These are phyloP conservation scores for Rhodotorula sp. DNA, from an alignment of 1,284 basidiomycete genomes.

Conservation along the genomic window DNA sequence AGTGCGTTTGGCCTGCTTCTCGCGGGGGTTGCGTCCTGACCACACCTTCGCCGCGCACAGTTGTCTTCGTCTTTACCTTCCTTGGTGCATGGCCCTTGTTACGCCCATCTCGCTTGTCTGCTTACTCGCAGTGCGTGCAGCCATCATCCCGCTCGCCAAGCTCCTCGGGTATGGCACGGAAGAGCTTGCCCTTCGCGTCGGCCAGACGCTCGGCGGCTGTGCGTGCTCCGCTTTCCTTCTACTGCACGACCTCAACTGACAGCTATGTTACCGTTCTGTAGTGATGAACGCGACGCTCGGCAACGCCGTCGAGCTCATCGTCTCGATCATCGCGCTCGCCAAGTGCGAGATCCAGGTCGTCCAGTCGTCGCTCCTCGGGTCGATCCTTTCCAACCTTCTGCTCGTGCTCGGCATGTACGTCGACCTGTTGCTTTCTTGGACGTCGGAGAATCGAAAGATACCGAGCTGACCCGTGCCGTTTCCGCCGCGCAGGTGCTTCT, in stretches of 20 bases:
- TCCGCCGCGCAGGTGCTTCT: conserved; percentile 51
- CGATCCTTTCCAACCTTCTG: conserved; percentile 70
- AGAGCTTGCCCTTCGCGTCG: conserved; percentile 69
- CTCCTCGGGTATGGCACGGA: conserved; percentile 85
- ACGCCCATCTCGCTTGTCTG: background rate
- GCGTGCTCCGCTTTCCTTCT: background rate
- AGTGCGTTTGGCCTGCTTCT: conserved; percentile 2
- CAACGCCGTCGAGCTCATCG: conserved; percentile 55
- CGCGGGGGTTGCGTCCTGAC: background rate
- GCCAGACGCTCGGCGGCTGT: conserved; percentile 72
- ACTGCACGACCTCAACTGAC: background rate
- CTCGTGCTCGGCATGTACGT: conserved; percentile 54
- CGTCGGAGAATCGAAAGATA: too few species aligned
- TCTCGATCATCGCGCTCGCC: conserved; percentile 59
- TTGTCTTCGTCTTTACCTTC: conserved; percentile 45
- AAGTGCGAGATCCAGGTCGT: conserved; percentile 51
- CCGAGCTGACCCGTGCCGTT: background rate
- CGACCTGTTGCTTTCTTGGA: conserved; percentile 30
- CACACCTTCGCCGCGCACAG: background rate
- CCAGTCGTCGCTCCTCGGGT: conserved; percentile 62
- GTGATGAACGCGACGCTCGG: conserved; percentile 76
- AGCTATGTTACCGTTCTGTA: background rate
- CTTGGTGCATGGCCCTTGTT: conserved; percentile 15
- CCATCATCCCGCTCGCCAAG: conserved; percentile 63
- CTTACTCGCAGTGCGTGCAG: background rate